Conservation (phyloP, 768 basidiomycete genomes). For the Boletus patriciae region DNA sequence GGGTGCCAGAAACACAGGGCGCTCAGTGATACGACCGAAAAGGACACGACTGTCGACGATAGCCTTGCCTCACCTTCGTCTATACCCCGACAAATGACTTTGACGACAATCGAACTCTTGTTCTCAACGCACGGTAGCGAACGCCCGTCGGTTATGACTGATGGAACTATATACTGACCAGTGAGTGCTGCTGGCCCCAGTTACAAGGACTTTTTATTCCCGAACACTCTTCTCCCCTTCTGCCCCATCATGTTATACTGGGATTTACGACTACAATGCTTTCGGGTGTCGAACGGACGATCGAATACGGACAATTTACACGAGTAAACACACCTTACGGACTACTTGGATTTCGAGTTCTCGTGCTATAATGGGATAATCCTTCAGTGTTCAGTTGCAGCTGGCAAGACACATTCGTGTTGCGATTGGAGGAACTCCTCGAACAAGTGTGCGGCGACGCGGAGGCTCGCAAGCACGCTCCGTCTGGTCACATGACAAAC, state of each 20-base stretch:
- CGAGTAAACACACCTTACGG: not conserved
- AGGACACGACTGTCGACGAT: not conserved
- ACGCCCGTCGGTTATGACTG: too few species aligned
- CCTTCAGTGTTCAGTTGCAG: constrained; percentile 26
- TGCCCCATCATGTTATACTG: not conserved
- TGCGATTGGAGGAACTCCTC: constrained; percentile 57
- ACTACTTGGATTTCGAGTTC: not conserved
- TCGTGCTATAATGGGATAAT: too few species aligned
- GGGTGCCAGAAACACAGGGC: not conserved
- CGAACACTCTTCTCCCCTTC: not conserved
- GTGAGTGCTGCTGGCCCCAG: not conserved
- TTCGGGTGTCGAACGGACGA: not conserved
- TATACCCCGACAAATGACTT: not conserved
- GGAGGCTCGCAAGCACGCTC: constrained; percentile 16
- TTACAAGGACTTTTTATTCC: not conserved
- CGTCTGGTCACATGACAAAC: not conserved
- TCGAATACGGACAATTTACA: not conserved
- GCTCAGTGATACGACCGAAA: not conserved
- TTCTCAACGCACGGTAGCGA: not conserved
- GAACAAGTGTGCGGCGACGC: constrained; percentile 36
- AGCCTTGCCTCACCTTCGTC: not conserved
- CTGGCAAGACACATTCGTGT: constrained; percentile 76
- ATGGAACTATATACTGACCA: not conserved
- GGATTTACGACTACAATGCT: not conserved
- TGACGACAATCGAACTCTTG: constrained; percentile 16